Conservation (phyloP, 768 basidiomycete species). For the Leccinum broughii region DNA sequence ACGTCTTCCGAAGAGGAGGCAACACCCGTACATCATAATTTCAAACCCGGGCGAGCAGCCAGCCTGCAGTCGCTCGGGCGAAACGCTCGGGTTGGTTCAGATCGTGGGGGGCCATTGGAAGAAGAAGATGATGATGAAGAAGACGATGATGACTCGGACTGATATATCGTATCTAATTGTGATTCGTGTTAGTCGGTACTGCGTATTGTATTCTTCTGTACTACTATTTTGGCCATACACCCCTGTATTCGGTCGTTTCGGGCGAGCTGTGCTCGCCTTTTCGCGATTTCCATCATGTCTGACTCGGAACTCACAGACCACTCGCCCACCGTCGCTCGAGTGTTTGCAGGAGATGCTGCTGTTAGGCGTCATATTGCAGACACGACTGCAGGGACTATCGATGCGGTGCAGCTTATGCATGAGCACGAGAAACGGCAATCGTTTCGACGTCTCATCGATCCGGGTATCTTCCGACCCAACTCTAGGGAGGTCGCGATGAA, state of each 20-base stretch:
- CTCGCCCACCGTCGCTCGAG: conserved; percentile 18
- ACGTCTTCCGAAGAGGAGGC: conserved; percentile 54
- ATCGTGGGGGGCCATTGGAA: conserved; percentile 20
- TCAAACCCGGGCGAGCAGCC: conserved; percentile 9
- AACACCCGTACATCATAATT: conserved; percentile 16
- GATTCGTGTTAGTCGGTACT: background rate
- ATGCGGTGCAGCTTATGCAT: conserved; percentile 25
- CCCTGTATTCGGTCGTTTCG: conserved; percentile 14
- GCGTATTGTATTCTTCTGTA: background rate
- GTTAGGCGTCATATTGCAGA: conserved; percentile 21
- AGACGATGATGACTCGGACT: conserved; percentile 20
- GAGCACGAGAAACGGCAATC: conserved; percentile 69
- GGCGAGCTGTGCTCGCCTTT: background rate
- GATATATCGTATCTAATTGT: background rate
- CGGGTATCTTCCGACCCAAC: conserved; percentile 75
- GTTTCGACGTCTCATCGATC: conserved; percentile 77
- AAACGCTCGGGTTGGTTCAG: conserved; percentile 18
- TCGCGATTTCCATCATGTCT: conserved; percentile 15
- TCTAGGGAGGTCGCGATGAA: conserved; percentile 56
- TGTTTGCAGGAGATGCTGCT: conserved; percentile 19
- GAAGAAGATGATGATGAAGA: background rate
- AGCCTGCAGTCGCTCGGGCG: conserved; percentile 8
- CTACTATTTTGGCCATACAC: conserved; percentile 10
- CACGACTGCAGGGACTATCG: conserved; percentile 21
- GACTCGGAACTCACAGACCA: background rate